These are phyloP conservation scores for Hypoxylon sp. DNA, from an alignment of 2,329 filamentous ascomycete genomes.

Conservation along the genomic window DNA sequence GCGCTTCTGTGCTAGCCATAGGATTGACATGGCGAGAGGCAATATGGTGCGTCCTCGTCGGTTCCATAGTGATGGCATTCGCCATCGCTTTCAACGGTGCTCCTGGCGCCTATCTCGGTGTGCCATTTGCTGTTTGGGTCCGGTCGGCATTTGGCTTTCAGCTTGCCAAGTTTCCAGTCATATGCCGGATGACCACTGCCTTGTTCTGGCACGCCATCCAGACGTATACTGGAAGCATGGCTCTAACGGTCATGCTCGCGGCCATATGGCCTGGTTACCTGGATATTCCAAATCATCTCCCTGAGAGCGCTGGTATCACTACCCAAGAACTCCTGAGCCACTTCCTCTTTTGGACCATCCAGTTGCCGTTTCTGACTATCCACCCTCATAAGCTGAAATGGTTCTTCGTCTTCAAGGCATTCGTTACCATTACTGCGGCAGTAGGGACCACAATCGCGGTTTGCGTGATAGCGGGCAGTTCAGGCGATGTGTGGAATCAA, in stretches of 20 bases:
- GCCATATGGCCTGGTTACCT: conserved; percentile 59
- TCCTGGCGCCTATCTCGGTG: conserved; percentile 47
- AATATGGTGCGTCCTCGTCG: conserved; percentile 17
- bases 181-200: conserved; percentile 54
- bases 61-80: conserved; percentile 37
- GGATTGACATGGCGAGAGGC: conserved; percentile 24
- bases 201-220: conserved; percentile 57
- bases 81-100: conserved; percentile 51
- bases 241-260: conserved; percentile 51
- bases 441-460: conserved; percentile 29
- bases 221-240: conserved; percentile 51
- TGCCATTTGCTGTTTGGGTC: conserved; percentile 52
- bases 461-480: conserved; percentile 38
- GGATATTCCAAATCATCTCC: conserved; percentile 58
- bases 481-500: conserved; percentile 34
- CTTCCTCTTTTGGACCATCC: conserved; percentile 48
- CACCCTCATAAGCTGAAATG: conserved; percentile 35
- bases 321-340: conserved; percentile 31
- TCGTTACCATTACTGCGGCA: conserved; percentile 29
- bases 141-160: conserved; percentile 53
- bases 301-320: conserved; percentile 51
- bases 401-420: conserved; percentile 37
- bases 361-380: conserved; percentile 32
- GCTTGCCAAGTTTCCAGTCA: conserved; percentile 51
- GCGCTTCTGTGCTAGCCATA: conserved; percentile 19